Conservation (phyloP, 1,284 basidiomycete species). For the Veloboletus limbatus region DNA sequence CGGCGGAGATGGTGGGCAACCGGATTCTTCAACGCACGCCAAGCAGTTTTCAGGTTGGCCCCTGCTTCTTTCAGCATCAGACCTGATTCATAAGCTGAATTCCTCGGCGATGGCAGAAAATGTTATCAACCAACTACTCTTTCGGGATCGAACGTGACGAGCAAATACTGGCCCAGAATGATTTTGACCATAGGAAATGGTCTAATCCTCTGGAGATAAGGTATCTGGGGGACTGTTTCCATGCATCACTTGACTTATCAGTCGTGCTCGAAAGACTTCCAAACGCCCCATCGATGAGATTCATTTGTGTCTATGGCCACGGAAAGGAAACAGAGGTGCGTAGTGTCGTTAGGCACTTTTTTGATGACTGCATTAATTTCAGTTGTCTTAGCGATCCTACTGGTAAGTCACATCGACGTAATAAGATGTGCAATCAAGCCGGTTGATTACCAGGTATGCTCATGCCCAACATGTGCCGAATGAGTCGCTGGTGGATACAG, state of each 20-base stretch:
- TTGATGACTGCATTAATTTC: constrained; percentile 2
- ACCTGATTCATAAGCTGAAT: constrained; percentile 2
- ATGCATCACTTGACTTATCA: background rate
- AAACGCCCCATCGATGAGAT: constrained; percentile 87
- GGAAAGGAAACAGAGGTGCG: constrained; percentile 94
- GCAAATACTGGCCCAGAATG: constrained; percentile 60
- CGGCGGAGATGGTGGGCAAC: constrained; percentile 67
- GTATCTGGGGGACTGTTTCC: constrained; percentile 36
- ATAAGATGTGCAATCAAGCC: background rate
- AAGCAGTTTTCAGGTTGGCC: constrained; percentile 69
- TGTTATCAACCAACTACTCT: constrained; percentile 91
- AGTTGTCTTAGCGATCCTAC: constrained; percentile 61
- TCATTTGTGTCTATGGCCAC: constrained; percentile 93
- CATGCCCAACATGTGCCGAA: constrained; percentile 70
- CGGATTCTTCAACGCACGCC: constrained; percentile 90
- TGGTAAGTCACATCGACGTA: constrained; percentile 44
- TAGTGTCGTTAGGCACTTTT: background rate
- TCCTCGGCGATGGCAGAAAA: constrained; percentile 55
- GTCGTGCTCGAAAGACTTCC: constrained; percentile 59
- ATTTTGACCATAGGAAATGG: constrained; percentile 81
- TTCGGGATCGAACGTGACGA: constrained; percentile 86
- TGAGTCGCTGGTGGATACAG: constrained; percentile 50
- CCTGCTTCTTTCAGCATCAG: background rate
- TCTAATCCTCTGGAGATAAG: constrained; percentile 91
- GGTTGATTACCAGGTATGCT: constrained; percentile 55